Conservation (phyloP, 2,329 filamentous ascomycete genomes). For the Trichoderma harzianum region DNA sequence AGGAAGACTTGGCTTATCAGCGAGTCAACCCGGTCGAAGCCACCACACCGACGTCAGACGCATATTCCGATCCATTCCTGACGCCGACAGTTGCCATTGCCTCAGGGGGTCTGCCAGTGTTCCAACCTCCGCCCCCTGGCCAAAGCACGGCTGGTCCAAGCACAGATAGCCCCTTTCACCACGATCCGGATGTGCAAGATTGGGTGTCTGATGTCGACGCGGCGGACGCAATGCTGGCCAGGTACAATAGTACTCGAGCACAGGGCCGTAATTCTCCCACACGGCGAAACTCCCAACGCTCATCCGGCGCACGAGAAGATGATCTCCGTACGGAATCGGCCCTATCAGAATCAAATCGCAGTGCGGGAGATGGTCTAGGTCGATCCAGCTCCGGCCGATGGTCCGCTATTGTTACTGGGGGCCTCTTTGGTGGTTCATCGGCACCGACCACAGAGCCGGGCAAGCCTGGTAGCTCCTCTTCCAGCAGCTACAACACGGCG, state of each 20-base stretch:
- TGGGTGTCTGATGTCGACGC: slow-evolving; percentile 57
- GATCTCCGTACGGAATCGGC: slow-evolving; percentile 55
- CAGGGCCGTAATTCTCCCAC: slow-evolving; percentile 39
- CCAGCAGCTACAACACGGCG: slow-evolving; percentile 52
- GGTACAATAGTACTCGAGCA: slow-evolving; percentile 36
- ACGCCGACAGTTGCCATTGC: slow-evolving; percentile 38
- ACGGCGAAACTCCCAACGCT: slow-evolving; percentile 36
- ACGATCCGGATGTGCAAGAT: slow-evolving; percentile 54
- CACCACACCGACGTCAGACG: slow-evolving; percentile 36
- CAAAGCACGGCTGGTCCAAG: slow-evolving; percentile 39
- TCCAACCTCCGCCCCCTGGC: slow-evolving; percentile 30
- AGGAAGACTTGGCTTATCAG: slow-evolving; percentile 42
- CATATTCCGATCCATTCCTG: slow-evolving; percentile 48
- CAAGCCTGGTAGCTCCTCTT: slow-evolving; percentile 40
- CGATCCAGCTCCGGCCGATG: slow-evolving; percentile 35
- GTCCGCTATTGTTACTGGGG: slow-evolving; percentile 31
- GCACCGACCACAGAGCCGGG: slow-evolving; percentile 28
- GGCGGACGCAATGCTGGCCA: slow-evolving; percentile 49
- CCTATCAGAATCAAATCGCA: slow-evolving; percentile 52
- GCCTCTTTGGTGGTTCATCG: slow-evolving; percentile 27
- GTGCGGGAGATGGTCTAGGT: slow-evolving; percentile 41
- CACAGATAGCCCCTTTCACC: slow-evolving; percentile 36
- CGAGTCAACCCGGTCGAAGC: slow-evolving; percentile 25
- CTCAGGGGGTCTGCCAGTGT: slow-evolving; percentile 20
- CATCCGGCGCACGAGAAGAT: slow-evolving; percentile 39